A percentile compares a stretch with the other conserved stretches of the same genome.
phyloP scores from a whole-genome alignment of 83 land plant species.

The Isoetes engelmannii region DNA sequence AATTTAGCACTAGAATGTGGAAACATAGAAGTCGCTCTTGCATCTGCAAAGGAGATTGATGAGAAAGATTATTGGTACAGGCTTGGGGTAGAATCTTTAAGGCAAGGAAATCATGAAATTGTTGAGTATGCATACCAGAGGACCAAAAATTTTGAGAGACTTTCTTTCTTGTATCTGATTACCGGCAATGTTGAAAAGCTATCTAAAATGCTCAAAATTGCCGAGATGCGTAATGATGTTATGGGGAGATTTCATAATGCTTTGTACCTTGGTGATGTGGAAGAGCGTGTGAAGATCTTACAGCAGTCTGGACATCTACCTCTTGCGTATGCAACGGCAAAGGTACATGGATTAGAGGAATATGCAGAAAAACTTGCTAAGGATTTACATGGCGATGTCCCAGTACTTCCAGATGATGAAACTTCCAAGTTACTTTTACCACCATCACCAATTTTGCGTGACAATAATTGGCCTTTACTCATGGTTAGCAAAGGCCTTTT shows the following conservation, averaged over 20 bases:
- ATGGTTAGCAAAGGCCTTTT: conserved; percentile 61
- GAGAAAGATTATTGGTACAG: conserved; percentile 71
- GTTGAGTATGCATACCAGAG: conserved; percentile 67
- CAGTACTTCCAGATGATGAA: conserved; percentile 41
- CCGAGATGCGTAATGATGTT: conserved; percentile 60
- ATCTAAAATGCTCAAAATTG: conserved; percentile 64
- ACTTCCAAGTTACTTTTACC: conserved; percentile 51
- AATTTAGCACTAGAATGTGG: conserved; percentile 71
- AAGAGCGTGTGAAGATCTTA: conserved; percentile 49
- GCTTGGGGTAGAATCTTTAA: conserved; percentile 59
- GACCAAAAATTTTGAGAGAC: conserved; percentile 68
- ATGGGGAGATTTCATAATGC: conserved; percentile 78
- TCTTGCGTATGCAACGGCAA: conserved; percentile 61
- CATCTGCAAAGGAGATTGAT: conserved; percentile 65
- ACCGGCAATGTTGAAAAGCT: conserved; percentile 66
- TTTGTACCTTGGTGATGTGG: conserved; percentile 58
- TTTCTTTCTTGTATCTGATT: conserved; percentile 59
- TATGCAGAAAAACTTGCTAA: conserved; percentile 46
- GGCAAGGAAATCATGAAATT: conserved; percentile 68
- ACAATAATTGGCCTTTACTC: conserved; percentile 64
- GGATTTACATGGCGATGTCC: conserved; percentile 50
- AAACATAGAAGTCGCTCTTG: conserved; percentile 59
- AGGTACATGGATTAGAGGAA: conserved; percentile 58
- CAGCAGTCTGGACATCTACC: conserved; percentile 58
- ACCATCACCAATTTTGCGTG: conserved; percentile 50